Evolutionary conservation across 768 basidiomycete species (phyloP).

Genomic region (Chalciporus piperatus): DNA sequence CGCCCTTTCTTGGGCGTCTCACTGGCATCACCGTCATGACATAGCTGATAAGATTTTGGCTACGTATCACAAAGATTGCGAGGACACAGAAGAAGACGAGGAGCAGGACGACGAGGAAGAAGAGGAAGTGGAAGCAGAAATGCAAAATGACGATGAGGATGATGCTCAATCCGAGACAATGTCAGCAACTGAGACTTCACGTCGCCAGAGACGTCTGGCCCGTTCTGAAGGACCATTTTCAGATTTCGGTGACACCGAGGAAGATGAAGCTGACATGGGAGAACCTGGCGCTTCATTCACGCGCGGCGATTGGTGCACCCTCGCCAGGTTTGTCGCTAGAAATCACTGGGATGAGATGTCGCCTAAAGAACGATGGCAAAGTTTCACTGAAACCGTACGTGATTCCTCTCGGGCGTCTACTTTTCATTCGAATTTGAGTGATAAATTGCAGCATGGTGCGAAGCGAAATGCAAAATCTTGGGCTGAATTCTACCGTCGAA

Average conservation of each 20-base stretch:
- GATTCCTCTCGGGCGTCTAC: not conserved
- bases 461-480: constrained; percentile 53
- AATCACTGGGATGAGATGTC: constrained; percentile 43
- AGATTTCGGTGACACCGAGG: constrained; percentile 26
- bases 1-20: constrained; percentile 60
- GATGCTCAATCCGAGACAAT: constrained; percentile 22
- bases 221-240: constrained; percentile 19
- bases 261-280: constrained; percentile 47
- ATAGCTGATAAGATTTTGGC: constrained; percentile 61
- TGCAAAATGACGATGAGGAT: constrained; percentile 19
- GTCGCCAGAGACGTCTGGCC: constrained; percentile 16
- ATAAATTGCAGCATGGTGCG: constrained; percentile 43
- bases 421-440: not conserved
- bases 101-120: constrained; percentile 37
- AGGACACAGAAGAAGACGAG: constrained; percentile 34
- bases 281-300: constrained; percentile 46
- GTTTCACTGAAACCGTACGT: constrained; percentile 51
- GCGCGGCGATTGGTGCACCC: constrained; percentile 58
- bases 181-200: constrained; percentile 17
- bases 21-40: constrained; percentile 65
- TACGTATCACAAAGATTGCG: constrained; percentile 26
- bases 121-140: constrained; percentile 25
- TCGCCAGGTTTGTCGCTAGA: constrained; percentile 57
- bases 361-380: constrained; percentile 51
- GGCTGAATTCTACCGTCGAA: constrained; percentile 56